Conservation (phyloP, 805 yeast species). For the Candida manassasensis region DNA sequence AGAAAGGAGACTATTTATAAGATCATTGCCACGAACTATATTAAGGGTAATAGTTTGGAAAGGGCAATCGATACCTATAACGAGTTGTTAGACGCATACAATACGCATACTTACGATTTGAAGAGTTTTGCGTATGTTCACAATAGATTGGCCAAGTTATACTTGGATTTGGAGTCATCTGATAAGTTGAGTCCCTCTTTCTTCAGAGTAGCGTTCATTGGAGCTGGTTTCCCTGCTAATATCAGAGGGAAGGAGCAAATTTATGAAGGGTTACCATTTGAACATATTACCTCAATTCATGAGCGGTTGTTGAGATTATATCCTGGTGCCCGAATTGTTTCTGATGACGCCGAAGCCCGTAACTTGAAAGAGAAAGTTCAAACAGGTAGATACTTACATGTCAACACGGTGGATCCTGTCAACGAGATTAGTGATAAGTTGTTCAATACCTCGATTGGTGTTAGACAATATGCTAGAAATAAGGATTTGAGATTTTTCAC, state of each 20-base stretch:
- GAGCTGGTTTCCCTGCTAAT: slow-evolving; percentile 78
- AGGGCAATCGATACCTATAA: slow-evolving; percentile 76
- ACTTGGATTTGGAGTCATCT: slow-evolving; percentile 57
- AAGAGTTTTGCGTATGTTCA: slow-evolving; percentile 70
- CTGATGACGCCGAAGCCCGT: slow-evolving; percentile 54
- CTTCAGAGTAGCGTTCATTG: slow-evolving; percentile 75
- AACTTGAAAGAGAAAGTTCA: slow-evolving; percentile 46
- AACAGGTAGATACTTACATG: slow-evolving; percentile 70
- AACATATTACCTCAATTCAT: slow-evolving; percentile 78
- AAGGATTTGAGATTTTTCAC: slow-evolving; percentile 68
- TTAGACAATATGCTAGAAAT: slow-evolving; percentile 70
- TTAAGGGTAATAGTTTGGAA: slow-evolving; percentile 69
- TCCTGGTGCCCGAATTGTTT: slow-evolving; percentile 75
- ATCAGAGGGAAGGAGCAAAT: slow-evolving; percentile 73
- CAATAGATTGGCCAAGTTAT: slow-evolving; percentile 62
- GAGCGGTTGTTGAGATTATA: slow-evolving; percentile 68
- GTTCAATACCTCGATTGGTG: slow-evolving; percentile 51
- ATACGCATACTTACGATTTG: slow-evolving; percentile 67
- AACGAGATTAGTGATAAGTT: slow-evolving; percentile 45
- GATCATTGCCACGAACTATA: slow-evolving; percentile 64
- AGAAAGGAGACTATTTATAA: slow-evolving; percentile 71
- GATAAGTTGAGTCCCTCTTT: slow-evolving; percentile 74
- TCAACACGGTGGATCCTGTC: slow-evolving; percentile 68
- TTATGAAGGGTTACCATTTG: slow-evolving; percentile 83
- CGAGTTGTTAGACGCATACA: slow-evolving; percentile 73